phyloP scores from a whole-genome alignment of 2,329 filamentous ascomycete species.

The Lecanicillium sp. region DNA sequence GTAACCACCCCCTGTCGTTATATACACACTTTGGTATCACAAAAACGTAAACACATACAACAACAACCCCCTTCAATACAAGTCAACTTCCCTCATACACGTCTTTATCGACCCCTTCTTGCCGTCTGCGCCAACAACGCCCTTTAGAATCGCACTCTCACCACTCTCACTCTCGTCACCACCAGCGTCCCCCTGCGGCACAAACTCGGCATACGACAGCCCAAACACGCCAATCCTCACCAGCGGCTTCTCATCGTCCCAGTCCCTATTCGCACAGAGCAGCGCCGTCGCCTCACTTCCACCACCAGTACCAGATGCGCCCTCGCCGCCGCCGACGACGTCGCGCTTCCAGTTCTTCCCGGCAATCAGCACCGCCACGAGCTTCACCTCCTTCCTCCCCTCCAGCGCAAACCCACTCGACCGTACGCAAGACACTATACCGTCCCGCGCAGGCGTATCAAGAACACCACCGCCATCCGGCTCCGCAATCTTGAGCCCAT shows the following conservation, averaged over 20 bases:
- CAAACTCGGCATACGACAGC: slow-evolving; percentile 18
- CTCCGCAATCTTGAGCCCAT: too few relatives aligned
- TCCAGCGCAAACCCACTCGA: too few relatives aligned
- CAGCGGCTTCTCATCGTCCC: slow-evolving; percentile 18
- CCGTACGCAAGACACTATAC: too few relatives aligned
- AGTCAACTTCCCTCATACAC: slow-evolving; percentile 23
- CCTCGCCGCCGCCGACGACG: background rate
- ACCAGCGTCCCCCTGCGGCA: slow-evolving; percentile 12
- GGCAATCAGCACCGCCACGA: slow-evolving; percentile 6
- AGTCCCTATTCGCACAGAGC: slow-evolving; percentile 10
- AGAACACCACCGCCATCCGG: background rate
- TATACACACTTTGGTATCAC: background rate
- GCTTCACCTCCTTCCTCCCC: too few relatives aligned
- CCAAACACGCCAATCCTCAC: slow-evolving; percentile 24
- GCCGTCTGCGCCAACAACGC: slow-evolving; percentile 16
- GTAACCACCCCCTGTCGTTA: background rate
- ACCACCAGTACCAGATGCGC: slow-evolving; percentile 3
- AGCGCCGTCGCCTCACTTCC: slow-evolving; percentile 4
- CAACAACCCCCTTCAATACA: slow-evolving; percentile 22
- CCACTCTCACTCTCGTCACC: slow-evolving; percentile 6
- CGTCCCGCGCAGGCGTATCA: background rate
- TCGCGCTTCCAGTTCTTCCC: slow-evolving; percentile 4
- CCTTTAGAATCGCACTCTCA: slow-evolving; percentile 18
- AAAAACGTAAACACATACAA: background rate
- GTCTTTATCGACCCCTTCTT: slow-evolving; percentile 18